Evolutionary conservation across 164 flowering plant species (phyloP).

Genomic region (Nelumbo lutea): DNA sequence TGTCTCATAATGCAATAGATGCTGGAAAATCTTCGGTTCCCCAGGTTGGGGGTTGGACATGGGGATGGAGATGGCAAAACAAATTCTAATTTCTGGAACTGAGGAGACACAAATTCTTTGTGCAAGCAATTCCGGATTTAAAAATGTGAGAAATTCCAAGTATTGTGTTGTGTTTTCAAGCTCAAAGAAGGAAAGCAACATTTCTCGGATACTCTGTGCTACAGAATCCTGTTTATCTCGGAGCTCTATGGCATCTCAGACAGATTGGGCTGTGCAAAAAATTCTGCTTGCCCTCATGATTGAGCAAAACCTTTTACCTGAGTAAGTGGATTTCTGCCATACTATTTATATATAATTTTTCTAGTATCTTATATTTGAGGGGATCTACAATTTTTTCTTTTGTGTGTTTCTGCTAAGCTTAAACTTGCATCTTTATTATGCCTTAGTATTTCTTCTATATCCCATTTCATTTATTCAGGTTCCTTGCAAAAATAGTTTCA

Average conservation of each 20-base stretch:
- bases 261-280: constrained; percentile 26
- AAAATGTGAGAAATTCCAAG: constrained; percentile 6
- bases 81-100: constrained; percentile 6
- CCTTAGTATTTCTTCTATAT: no score
- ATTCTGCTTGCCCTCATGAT: constrained; percentile 34
- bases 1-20: constrained; percentile 2
- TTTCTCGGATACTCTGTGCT: constrained; percentile 42
- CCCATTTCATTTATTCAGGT: no score
- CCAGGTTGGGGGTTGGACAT: constrained; percentile 11
- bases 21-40: constrained; percentile 8
- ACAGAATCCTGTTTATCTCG: constrained; percentile 33
- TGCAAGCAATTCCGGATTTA: constrained; percentile 14
- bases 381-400: background rate
- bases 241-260: constrained; percentile 22
- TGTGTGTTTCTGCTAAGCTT: background rate
- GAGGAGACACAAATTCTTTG: constrained; percentile 11
- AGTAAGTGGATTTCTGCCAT: constrained; percentile 38
- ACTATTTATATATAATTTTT: background rate
- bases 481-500: no score
- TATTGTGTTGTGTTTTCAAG: constrained; percentile 38
- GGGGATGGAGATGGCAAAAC: constrained; percentile 8
- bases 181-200: constrained; percentile 29
- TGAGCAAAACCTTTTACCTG: constrained; percentile 38
- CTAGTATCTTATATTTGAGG: background rate
- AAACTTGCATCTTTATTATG: no score